Base-by-base conservation (phyloP, 2,329 filamentous ascomycete species). In the Claviceps fusiformis region DNA sequence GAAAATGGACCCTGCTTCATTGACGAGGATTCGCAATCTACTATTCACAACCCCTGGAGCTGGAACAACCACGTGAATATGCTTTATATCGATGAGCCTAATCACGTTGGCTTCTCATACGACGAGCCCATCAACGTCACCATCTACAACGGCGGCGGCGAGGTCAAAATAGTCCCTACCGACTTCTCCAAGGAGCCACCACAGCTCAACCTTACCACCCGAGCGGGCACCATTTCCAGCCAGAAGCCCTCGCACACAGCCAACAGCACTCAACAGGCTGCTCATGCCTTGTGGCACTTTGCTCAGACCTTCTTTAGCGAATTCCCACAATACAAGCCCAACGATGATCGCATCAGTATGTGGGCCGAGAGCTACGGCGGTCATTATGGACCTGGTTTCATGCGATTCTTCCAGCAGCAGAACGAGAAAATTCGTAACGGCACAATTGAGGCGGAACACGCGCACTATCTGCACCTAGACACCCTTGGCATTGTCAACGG, bases 401-500 rank as follows among this genome's bases (percentile, higher is more conserved):
- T 80, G 17, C 69, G 70, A 2, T 69, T 75, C 56, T 79, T 77
- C 70, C 76, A 85, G 63, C 65, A 78, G 55, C 82, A 88, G 67
- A 89, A 89, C 58, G 66, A 71, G n/a, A 73, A 71, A 57, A 67
- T 70, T 47, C 54, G 56, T 1, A 62, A 65, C 45, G 65, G 67
- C 13, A 64, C 60, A 1, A 60, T 65, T 27, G 59, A 59, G 7
- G 61, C 62, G 37, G 74, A 78, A 35, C 62, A 67, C 11, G 78
- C 75, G 54, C 77, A 81, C 4, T 68, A 73, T 2, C 57, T 80
- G 3, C 67, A 78, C 4, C 71, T 89, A 8, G 73, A 74, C 19
- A 80, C 83, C 0, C 69, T 89, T 0, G 84, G 85, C 39, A 85
- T 89, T 57, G 73, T 87, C 57, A 87, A 89, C 66, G 86, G 85